A percentile compares a stretch with the other conserved stretches of the same genome.
Evolutionary conservation across 2,329 filamentous ascomycete genomes (phyloP).

Genomic region (Phialophora verrucosa): DNA sequence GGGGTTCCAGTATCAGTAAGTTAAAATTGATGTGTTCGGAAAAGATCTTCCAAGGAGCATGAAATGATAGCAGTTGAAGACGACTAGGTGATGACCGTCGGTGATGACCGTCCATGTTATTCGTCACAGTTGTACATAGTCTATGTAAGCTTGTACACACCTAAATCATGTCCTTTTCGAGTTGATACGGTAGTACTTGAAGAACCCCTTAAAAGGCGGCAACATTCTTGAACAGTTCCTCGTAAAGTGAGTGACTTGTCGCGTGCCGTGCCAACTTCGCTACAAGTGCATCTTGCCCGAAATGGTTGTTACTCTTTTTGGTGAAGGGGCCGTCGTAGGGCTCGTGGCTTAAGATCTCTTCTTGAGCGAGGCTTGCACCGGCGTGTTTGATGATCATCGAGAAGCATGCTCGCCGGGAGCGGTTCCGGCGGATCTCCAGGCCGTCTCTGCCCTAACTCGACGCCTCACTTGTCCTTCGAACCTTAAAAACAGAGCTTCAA

Average conservation of each 20-base stretch:
- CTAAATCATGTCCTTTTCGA: background rate
- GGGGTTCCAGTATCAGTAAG: background rate
- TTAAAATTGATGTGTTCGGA: background rate
- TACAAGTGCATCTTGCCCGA: background rate
- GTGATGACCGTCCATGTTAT: background rate
- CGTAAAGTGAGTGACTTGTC: background rate
- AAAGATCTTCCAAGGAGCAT: background rate
- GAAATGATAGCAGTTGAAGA: background rate
- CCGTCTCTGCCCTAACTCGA: background rate
- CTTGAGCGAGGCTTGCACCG: constrained; percentile 15
- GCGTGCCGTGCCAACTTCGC: background rate
- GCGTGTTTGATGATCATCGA: constrained; percentile 24
- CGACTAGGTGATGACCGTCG: no score
- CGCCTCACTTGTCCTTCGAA: constrained; percentile 5
- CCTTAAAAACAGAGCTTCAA: background rate
- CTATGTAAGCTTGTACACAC: background rate
- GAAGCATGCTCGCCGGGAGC: constrained; percentile 19
- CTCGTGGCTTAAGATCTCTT: constrained; percentile 18
- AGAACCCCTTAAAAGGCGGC: no score
- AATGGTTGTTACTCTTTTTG: background rate
- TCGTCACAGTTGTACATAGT: background rate
- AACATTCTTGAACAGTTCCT: background rate
- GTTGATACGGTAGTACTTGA: no score
- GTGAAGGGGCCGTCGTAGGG: constrained; percentile 5
- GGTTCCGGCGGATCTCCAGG: background rate